A percentile compares a stretch with the other conserved stretches of the same genome.
Conservation (phyloP, 225 moss, liverwort and hornwort genomes). For the Ulota crispa region DNA sequence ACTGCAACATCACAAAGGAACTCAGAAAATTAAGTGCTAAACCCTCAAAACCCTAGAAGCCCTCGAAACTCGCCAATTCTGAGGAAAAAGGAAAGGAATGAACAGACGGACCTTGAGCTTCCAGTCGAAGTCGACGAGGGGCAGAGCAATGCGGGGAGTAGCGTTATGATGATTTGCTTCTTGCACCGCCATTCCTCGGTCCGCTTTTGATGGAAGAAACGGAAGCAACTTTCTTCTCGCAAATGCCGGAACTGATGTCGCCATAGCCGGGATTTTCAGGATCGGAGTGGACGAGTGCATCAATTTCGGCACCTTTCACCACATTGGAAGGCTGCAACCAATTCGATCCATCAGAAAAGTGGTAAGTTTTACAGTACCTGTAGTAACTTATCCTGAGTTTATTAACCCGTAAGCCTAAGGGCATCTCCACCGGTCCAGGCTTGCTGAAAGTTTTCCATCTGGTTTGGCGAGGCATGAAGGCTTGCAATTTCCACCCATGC, state of each 20-base stretch:
- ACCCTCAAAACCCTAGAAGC: neutral
- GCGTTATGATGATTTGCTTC: neutral
- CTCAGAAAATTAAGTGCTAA: too few relatives aligned
- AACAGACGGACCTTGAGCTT: conserved; percentile 32
- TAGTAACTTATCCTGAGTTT: too few relatives aligned
- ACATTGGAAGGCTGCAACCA: neutral
- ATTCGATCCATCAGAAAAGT: neutral
- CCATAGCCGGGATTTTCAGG: neutral
- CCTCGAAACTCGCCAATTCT: neutral
- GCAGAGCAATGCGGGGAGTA: conserved; percentile 23
- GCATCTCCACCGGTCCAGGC: too few relatives aligned
- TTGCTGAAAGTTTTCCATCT: too few relatives aligned
- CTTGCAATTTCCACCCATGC: too few relatives aligned
- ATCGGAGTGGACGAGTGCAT: neutral
- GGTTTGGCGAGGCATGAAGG: too few relatives aligned
- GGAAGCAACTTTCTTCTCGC: neutral
- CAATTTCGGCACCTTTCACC: neutral
- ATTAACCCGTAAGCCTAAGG: too few relatives aligned
- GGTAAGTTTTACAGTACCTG: too few relatives aligned
- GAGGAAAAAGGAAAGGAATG: too few relatives aligned
- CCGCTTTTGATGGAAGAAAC: neutral
- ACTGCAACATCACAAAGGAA: too few relatives aligned
- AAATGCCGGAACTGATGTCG: neutral
- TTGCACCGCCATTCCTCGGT: conserved; percentile 33
- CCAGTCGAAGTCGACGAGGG: conserved; percentile 47